These are phyloP conservation scores for Fusarium solani-melongenae DNA, from an alignment of 2,329 filamentous ascomycete species.

Conservation along the genomic window DNA sequence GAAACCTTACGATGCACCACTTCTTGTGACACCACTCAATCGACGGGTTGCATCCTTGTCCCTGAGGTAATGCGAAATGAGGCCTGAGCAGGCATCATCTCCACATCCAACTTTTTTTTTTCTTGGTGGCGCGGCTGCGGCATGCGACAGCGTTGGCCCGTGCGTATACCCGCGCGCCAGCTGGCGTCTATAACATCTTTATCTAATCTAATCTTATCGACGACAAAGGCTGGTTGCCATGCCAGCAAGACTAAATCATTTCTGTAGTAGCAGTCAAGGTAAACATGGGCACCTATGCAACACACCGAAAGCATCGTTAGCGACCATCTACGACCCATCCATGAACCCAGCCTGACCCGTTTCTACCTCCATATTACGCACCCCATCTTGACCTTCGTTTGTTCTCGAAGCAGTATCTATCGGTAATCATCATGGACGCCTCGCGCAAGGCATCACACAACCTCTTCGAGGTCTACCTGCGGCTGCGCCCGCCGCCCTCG, in stretches of 20 bases:
- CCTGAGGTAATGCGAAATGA: slow-evolving; percentile 13
- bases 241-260: slow-evolving; percentile 25
- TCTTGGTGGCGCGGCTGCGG: not conserved
- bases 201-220: slow-evolving; percentile 17
- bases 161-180: slow-evolving; percentile 28
- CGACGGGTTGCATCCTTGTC: slow-evolving; percentile 13
- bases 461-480: slow-evolving; percentile 92
- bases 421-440: slow-evolving; percentile 51
- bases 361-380: slow-evolving; percentile 16
- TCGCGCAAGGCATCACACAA: slow-evolving; percentile 56
- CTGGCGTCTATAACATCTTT: not conserved
- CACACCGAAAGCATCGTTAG: slow-evolving; percentile 14
- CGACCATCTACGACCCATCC: slow-evolving; percentile 28
- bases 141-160: not conserved
- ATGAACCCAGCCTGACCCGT: slow-evolving; percentile 37
- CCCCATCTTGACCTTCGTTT: slow-evolving; percentile 10
- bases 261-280: slow-evolving; percentile 12
- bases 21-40: slow-evolving; percentile 32
- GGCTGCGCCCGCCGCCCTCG: slow-evolving; percentile 77
- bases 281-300: slow-evolving; percentile 15
- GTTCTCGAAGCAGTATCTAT: slow-evolving; percentile 12
- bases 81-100: slow-evolving; percentile 13
- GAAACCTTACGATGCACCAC: slow-evolving; percentile 36
- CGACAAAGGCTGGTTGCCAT: slow-evolving; percentile 27
- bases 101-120: slow-evolving; percentile 10